A percentile compares a stretch with the other conserved stretches of the same genome.
phyloP scores from a whole-genome alignment of 768 basidiomycete species.

The Xerocomus potaroensis region DNA sequence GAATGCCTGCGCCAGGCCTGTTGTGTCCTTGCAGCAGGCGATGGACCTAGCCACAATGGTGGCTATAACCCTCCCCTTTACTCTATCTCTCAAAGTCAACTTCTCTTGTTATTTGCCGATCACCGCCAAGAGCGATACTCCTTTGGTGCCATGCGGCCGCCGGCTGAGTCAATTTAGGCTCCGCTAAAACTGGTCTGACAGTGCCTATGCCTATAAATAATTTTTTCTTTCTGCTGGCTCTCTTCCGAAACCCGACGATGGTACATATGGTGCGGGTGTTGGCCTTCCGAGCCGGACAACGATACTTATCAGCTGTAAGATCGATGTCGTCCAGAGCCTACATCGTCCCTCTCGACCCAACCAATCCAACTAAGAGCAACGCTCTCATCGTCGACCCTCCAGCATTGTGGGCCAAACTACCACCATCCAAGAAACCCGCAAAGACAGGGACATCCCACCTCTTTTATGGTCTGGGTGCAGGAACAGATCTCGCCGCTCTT shows the following conservation, averaged over 20 bases:
- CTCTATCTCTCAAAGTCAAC: too few relatives aligned
- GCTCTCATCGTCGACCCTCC: conserved; percentile 40
- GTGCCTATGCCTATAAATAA: too few relatives aligned
- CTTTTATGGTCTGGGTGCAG: conserved; percentile 52
- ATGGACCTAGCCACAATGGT: too few relatives aligned
- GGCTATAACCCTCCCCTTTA: too few relatives aligned
- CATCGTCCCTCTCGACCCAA: conserved; percentile 56
- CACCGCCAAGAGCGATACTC: too few relatives aligned
- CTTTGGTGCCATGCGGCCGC: too few relatives aligned
- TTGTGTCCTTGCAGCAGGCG: too few relatives aligned
- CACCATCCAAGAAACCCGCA: conserved; percentile 45
- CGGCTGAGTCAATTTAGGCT: too few relatives aligned
- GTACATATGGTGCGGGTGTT: conserved; percentile 19
- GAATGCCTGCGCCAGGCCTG: too few relatives aligned
- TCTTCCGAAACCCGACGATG: conserved; percentile 24
- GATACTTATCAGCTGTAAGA: conserved; percentile 22
- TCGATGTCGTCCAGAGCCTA: conserved; percentile 54
- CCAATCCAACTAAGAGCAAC: conserved; percentile 28
- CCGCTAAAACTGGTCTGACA: too few relatives aligned
- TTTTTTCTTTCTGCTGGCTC: background rate
- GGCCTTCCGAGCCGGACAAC: conserved; percentile 12
- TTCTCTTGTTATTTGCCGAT: too few relatives aligned
- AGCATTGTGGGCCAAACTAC: conserved; percentile 51
- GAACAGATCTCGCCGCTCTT: conserved; percentile 44
- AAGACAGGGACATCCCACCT: conserved; percentile 61